Base-by-base conservation (phyloP, 2,329 filamentous ascomycete genomes). In the Xylariaceae sp. region DNA sequence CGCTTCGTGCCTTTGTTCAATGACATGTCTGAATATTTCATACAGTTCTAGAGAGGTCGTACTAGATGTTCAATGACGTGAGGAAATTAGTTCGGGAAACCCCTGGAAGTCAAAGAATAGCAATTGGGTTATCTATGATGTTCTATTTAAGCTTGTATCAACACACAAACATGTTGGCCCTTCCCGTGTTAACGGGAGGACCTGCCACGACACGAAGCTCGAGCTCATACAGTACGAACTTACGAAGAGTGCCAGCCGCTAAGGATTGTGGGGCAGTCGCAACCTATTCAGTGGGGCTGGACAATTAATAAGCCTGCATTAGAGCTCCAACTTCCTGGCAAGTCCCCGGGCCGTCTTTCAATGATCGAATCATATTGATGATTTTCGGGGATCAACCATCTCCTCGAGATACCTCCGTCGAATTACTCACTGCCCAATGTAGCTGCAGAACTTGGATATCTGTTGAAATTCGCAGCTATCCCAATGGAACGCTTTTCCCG, bases 1-100 rank as follows among this genome's bases (percentile, higher is more conserved):
- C 73, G 71, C 57, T 71, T 74, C 10, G 58, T 54, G 39, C 17
- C 62, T 55, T 64, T 55, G 50, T 64, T 59, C 51, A 62, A 18
- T 51, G 64, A 23, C 51, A 61, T 23, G 47, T 64, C 64, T 68
- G 67, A 68, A 67, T 68, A 6, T 30, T 37, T 13, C 4, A 42
- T 45, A 5, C 42, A 45, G 49, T 52, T 11, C 13, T 30, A 4
- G 23, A 30, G 23, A 30, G 23, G 23, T 30, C 4, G 23, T 30
- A 30, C 23, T 30, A 30, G 5, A 30, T 30, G 23, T 30, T 30
- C 23, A 30, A 30, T 30, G 23, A 30, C 23, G 3, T 30, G 23
- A 30, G 23, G 5, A 30, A 30, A 30, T 30, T 5, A 30, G 23
- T 30, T 30, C 23, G 23, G 6, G 23, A 30, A 30, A 30, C 23